Percentiles rank a stretch among this genome's conserved stretches.
Conservation (phyloP, 1,284 basidiomycete species). For the Sphaerobolus stellatus region DNA sequence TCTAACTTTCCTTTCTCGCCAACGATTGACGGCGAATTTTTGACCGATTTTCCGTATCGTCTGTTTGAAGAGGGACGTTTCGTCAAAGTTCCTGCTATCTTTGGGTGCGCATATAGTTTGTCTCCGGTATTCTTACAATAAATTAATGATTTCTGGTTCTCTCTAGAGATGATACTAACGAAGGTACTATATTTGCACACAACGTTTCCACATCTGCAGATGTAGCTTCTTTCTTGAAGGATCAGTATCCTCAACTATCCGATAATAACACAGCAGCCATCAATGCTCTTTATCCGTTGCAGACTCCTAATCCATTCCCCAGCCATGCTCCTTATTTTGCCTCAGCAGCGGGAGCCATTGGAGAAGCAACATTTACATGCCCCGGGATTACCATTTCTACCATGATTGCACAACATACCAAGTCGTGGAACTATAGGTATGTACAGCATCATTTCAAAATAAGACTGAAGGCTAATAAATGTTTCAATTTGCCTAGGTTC, state of each 20-base stretch:
- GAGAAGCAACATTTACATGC: constrained; percentile 21
- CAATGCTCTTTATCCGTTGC: constrained; percentile 16
- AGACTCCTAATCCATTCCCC: constrained; percentile 13
- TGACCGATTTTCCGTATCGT: constrained; percentile 16
- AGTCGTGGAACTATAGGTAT: constrained; percentile 13
- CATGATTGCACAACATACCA: constrained; percentile 4
- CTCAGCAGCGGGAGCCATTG: constrained; percentile 17
- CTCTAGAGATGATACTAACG: constrained; percentile 21
- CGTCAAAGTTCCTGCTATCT: constrained; percentile 20
- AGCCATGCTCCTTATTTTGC: constrained; percentile 17
- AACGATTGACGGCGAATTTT: constrained; percentile 17
- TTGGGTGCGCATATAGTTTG: constrained; percentile 16
- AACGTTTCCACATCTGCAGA: constrained; percentile 15
- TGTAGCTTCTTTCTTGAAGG: constrained; percentile 18
- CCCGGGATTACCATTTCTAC: constrained; percentile 19
- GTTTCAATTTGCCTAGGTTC: constrained; percentile 11
- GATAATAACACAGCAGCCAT: constrained; percentile 12
- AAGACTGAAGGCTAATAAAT: neutral
- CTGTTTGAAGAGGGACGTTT: constrained; percentile 19
- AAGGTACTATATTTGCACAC: constrained; percentile 19
- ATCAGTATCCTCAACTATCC: constrained; percentile 20
- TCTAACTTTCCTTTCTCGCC: constrained; percentile 17
- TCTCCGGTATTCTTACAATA: neutral
- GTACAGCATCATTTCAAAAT: neutral
- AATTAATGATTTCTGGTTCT: no score